Evolutionary conservation across 176 grass and related monocot species (phyloP).

Genomic region (Chloris gayana): DNA sequence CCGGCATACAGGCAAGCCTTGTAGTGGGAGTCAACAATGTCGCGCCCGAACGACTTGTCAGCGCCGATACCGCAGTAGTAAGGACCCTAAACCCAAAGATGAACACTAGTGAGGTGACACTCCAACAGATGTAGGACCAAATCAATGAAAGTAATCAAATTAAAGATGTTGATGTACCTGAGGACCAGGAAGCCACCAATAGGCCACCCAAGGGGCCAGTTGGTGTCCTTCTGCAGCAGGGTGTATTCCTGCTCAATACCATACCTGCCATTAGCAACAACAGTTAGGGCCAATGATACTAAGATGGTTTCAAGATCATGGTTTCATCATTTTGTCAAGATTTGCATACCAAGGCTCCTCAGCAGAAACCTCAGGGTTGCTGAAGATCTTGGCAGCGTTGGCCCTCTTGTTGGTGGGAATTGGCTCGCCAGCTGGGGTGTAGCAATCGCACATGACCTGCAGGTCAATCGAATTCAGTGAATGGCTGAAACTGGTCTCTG

Average conservation of each 20-base stretch:
- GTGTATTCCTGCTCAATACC: constrained; percentile 99
- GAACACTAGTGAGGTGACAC: constrained; percentile 3
- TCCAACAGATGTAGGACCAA: constrained; percentile 23
- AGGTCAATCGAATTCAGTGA: constrained; percentile 37
- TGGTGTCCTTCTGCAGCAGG: constrained; percentile 91
- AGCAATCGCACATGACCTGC: constrained; percentile 99
- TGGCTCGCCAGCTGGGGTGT: constrained; percentile 87
- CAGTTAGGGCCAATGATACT: background rate
- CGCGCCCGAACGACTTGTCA: constrained; percentile 88
- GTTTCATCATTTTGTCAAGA: background rate
- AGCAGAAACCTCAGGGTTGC: constrained; percentile 63
- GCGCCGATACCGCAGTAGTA: constrained; percentile 90
- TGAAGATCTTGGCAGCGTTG: constrained; percentile 84
- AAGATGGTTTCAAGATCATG: background rate
- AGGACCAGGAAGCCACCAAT: constrained; percentile 92
- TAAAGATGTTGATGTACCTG: constrained; percentile 48
- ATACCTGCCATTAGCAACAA: constrained; percentile 57
- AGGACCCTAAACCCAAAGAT: constrained; percentile 61
- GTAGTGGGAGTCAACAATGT: constrained; percentile 95
- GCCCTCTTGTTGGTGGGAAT: constrained; percentile 93
- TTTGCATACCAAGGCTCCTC: constrained; percentile 79
- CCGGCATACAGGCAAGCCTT: constrained; percentile 92
- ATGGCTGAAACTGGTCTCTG: background rate
- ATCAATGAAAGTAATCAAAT: constrained; percentile 5
- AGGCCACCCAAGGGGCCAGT: constrained; percentile 97